phyloP scores from a whole-genome alignment of 2,329 filamentous ascomycete species.

The Aspergillus clavatus region DNA sequence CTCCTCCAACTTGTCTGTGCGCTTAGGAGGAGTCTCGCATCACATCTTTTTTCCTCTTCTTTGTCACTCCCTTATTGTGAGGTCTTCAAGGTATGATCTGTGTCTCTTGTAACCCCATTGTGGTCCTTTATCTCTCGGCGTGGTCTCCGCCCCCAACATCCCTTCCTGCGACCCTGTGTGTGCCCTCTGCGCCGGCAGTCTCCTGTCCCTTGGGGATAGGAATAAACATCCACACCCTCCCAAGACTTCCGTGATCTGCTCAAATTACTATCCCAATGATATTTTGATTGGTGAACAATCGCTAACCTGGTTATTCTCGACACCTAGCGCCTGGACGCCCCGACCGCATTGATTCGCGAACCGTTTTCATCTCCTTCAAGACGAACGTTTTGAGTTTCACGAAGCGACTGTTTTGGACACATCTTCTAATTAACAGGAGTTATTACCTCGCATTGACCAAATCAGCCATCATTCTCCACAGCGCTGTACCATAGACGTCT shows the following conservation, averaged over 20 bases:
- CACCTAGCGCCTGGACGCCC: conserved; percentile 26
- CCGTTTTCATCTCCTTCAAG: conserved; percentile 10
- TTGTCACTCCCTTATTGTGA: conserved; percentile 26
- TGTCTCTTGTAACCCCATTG: conserved; percentile 1
- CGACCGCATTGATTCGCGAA: conserved; percentile 19
- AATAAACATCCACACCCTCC: too few relatives aligned
- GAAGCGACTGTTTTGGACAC: conserved; percentile 10
- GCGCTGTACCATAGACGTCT: conserved; percentile 25
- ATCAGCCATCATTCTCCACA: neutral
- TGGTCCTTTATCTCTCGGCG: neutral
- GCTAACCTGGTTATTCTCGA: conserved; percentile 14
- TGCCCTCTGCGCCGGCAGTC: neutral
- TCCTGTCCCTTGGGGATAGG: neutral
- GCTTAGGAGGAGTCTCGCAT: conserved; percentile 9
- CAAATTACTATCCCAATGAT: neutral
- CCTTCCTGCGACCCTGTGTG: neutral
- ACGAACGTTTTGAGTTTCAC: conserved; percentile 9
- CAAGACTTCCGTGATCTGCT: neutral
- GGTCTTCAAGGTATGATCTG: conserved; percentile 28
- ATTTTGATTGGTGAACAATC: conserved; percentile 1
- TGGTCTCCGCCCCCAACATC: neutral
- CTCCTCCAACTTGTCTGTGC: conserved; percentile 3
- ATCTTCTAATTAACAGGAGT: conserved; percentile 8
- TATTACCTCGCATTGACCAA: neutral
- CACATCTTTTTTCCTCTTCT: conserved; percentile 20